These are phyloP conservation scores for Hamiltosporidium tvaerminnensis DNA, from an alignment of 371 early-diverging fungal genomes.

Conservation along the genomic window DNA sequence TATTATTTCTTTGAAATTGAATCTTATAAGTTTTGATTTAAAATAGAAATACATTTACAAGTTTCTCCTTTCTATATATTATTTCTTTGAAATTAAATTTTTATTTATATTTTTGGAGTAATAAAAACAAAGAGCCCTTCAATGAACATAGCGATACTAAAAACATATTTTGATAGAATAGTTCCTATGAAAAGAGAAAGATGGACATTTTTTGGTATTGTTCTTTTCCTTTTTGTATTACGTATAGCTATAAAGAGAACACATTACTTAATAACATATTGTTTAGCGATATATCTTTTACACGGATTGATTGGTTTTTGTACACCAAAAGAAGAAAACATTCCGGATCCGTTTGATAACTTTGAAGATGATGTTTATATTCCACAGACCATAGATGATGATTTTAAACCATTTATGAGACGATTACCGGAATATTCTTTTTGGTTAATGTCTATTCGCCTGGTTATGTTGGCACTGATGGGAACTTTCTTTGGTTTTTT, in stretches of 20 bases:
- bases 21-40: too few species aligned
- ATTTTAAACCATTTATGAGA: conserved; percentile 88
- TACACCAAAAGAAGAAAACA: conserved; percentile 47
- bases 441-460: conserved; percentile 58
- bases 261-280: conserved; percentile 47
- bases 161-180: conserved; percentile 27
- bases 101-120: too few species aligned
- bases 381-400: conserved; percentile 59
- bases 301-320: conserved; percentile 50
- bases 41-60: too few species aligned
- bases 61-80: too few species aligned
- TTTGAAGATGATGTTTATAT: conserved; percentile 33
- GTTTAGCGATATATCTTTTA: conserved; percentile 47
- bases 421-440: conserved; percentile 96
- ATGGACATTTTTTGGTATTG: conserved; percentile 29
- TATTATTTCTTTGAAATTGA: too few species aligned
- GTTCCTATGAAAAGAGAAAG: conserved; percentile 23
- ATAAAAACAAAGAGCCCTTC: too few species aligned
- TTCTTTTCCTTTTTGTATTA: conserved; percentile 32
- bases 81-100: too few species aligned
- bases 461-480: conserved; percentile 21
- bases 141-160: not conserved
- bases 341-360: conserved; percentile 51
- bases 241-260: conserved; percentile 25
- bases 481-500: conserved; percentile 55